Evolutionary conservation across 352 stramenopile species (phyloP).

Genomic region (Pythium guiyangense): DNA sequence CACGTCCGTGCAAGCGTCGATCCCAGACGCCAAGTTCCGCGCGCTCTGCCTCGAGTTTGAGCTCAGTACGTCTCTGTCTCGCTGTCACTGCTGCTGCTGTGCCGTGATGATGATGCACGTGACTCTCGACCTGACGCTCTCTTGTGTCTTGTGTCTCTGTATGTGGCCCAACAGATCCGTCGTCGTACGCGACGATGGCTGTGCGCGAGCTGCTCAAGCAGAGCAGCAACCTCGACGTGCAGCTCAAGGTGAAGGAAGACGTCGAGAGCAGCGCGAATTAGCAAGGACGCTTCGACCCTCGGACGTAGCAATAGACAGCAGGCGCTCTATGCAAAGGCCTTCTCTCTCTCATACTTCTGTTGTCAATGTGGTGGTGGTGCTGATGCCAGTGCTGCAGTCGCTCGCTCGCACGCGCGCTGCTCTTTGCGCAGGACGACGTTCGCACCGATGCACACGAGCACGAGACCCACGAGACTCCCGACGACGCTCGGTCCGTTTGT

Average conservation of each 20-base stretch:
- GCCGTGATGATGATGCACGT: background rate
- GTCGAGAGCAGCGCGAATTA: constrained; percentile 5
- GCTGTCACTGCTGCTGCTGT: background rate
- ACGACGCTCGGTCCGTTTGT: background rate
- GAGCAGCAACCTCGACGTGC: constrained; percentile 76
- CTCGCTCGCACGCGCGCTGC: no score
- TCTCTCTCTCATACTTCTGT: no score
- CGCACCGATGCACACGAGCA: no score
- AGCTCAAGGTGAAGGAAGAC: constrained; percentile 14
- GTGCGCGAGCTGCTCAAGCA: constrained; percentile 96
- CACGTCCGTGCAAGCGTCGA: constrained; percentile 33
- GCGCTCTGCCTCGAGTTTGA: constrained; percentile 83
- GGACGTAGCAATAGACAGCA: background rate
- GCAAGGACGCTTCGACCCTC: no score
- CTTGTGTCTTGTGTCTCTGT: background rate
- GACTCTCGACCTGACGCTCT: background rate
- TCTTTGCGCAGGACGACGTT: no score
- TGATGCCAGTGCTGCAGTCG: no score
- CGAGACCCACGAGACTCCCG: background rate
- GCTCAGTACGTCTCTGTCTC: constrained; percentile 32
- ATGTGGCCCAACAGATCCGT: constrained; percentile 36
- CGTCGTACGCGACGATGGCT: constrained; percentile 94
- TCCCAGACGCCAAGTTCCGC: constrained; percentile 52
- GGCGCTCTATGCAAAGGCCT: no score
- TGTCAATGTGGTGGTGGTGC: no score